phyloP scores from a whole-genome alignment of 2,329 filamentous ascomycete genomes.

The Eutypella sp. region DNA sequence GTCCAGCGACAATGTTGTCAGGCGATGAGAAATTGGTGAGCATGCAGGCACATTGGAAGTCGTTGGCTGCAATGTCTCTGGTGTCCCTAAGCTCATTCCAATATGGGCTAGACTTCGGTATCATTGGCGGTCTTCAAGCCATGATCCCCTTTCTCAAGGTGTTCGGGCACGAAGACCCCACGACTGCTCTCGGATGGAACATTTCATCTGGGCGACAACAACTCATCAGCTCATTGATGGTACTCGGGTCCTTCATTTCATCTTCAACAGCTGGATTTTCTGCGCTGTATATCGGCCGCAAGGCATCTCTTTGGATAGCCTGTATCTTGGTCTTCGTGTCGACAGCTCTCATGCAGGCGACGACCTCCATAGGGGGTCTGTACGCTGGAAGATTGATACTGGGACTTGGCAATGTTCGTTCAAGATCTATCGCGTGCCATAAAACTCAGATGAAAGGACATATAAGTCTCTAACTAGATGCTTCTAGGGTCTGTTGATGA shows the following conservation, averaged over 20 bases:
- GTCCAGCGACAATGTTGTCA: conserved; percentile 14
- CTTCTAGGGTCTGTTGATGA: conserved; percentile 30
- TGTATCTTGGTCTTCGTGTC: conserved; percentile 33
- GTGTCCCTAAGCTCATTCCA: conserved; percentile 28
- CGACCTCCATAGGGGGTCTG: conserved; percentile 39
- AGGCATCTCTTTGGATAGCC: conserved; percentile 34
- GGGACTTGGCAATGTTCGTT: conserved; percentile 32
- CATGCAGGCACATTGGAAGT: conserved; percentile 23
- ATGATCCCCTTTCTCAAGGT: conserved; percentile 28
- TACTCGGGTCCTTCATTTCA: conserved; percentile 41
- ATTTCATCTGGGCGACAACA: conserved; percentile 37
- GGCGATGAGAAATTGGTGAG: conserved; percentile 10
- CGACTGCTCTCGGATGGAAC: conserved; percentile 21
- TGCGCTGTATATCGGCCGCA: conserved; percentile 30
- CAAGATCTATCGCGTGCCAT: background rate
- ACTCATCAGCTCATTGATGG: conserved; percentile 44
- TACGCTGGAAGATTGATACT: conserved; percentile 45
- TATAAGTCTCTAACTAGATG: background rate
- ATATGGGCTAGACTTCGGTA: conserved; percentile 29
- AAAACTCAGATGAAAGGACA: background rate
- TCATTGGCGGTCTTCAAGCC: conserved; percentile 28
- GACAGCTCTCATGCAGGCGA: conserved; percentile 48
- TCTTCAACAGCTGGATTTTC: conserved; percentile 36
- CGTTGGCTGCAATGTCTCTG: conserved; percentile 19
- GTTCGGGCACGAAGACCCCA: conserved; percentile 21